Evolutionary conservation across 805 yeast species (phyloP), one percentile per base, ranked within the genome.

Genomic region (Dipodascus albidus): DNA sequence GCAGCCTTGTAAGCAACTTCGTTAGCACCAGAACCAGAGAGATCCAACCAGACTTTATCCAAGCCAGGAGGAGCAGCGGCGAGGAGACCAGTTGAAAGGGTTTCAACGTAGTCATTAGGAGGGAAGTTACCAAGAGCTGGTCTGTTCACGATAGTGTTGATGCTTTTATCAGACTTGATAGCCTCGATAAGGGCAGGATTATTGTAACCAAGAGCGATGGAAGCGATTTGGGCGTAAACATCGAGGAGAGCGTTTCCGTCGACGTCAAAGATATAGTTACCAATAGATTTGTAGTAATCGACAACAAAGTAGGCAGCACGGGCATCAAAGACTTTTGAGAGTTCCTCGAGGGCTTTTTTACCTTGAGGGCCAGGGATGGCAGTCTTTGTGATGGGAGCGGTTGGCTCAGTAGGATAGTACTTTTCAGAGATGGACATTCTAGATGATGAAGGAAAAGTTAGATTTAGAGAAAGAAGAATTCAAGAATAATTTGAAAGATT

Each of bases 1-100:
- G 89, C 89, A 55, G 95, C 95, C 73, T 87, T 87, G 77, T 82
- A 87, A 20, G 95, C 95, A 64, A 85, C 76, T 70, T 87, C 95
- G 67, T 85, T 85, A 62, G 95, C 95, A 64, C 86, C 95, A 47
- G 93, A 87, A 59, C 95, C 95, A 19, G 89, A 80, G 58, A 86
- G 73, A 50, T 85, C 91, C 27, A 85, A 78, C 90, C 93, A 87
- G 54, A 87, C 78, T 61, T 78, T 73, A 61, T 74, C 76, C 70
- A 82, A 83, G 58, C 89, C 90, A 67, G 79, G 78, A 64, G 95
- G 95, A 52, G 95, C 95, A 60, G 75, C 81, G 57, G 81, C 75
- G 59, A 85, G 71, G 59, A 87, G 76, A 48, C 81, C 83, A 65
- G 80, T 80, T 55, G 74, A 63, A 57, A 72, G 76, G 47, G 70